These are phyloP conservation scores for Rhexocercosporidium sp. DNA, from an alignment of 2,329 filamentous ascomycete genomes.

Conservation along the genomic window DNA sequence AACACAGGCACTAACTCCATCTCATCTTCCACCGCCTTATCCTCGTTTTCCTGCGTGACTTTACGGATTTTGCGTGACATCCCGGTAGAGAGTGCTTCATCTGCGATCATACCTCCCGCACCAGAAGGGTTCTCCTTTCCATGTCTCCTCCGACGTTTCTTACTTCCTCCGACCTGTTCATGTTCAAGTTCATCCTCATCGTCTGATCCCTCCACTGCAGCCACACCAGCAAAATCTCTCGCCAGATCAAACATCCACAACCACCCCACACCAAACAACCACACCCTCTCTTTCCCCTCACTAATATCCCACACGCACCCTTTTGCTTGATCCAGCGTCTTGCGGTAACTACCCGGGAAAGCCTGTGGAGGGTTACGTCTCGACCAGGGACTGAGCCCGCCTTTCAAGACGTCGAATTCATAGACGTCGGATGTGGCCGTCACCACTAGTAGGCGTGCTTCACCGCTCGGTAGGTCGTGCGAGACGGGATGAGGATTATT, in stretches of 20 bases:
- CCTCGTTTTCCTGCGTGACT: constrained; percentile 47
- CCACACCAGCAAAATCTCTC: constrained; percentile 59
- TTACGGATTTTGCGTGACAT: constrained; percentile 47
- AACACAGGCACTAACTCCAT: constrained; percentile 27
- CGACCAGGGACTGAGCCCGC: constrained; percentile 83
- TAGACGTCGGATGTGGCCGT: constrained; percentile 72
- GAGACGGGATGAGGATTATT: constrained; percentile 38
- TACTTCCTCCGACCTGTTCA: constrained; percentile 41
- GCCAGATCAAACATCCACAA: constrained; percentile 91
- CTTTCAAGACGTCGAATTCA: constrained; percentile 79
- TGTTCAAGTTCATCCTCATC: constrained; percentile 17
- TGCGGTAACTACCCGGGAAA: constrained; percentile 76
- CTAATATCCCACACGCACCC: constrained; percentile 82
- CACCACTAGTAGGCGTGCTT: constrained; percentile 62
- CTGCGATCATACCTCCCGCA: constrained; percentile 57
- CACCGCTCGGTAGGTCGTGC: constrained; percentile 58
- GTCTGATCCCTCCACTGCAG: constrained; percentile 42
- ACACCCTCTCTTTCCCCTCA: constrained; percentile 65
- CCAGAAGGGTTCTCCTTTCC: constrained; percentile 51
- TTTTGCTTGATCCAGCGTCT: constrained; percentile 79
- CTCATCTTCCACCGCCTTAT: constrained; percentile 46
- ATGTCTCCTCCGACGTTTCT: constrained; percentile 31
- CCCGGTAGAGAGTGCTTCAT: constrained; percentile 39
- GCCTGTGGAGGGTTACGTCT: constrained; percentile 77
- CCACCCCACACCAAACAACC: constrained; percentile 87